Evolutionary conservation across 2,329 filamentous ascomycete species (phyloP).

Genomic region (Cladophialophora psammophila): DNA sequence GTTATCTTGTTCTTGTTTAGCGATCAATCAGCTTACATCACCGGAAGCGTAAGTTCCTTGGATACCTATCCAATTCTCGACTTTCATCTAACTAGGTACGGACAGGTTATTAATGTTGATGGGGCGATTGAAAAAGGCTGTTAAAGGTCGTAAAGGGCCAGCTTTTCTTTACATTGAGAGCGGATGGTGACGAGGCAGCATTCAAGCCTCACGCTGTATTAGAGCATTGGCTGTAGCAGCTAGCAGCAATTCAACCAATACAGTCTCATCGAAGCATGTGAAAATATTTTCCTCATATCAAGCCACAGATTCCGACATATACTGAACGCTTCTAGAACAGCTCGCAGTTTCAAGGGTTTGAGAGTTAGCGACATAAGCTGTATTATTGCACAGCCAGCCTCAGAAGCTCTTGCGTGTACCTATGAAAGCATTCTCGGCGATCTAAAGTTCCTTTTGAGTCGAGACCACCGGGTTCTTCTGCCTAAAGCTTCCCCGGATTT

Average conservation of each 20-base stretch:
- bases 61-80: background rate
- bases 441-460: background rate
- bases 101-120: conserved; percentile 1
- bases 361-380: too few species aligned
- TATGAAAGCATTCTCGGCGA: background rate
- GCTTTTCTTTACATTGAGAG: background rate
- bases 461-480: background rate
- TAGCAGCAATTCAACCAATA: background rate
- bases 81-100: background rate
- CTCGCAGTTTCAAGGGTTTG: too few species aligned
- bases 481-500: background rate
- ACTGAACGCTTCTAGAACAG: background rate
- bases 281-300: background rate
- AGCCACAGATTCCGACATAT: background rate
- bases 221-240: background rate
- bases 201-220: background rate
- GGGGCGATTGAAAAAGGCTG: conserved; percentile 8
- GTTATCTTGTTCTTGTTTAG: conserved; percentile 17
- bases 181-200: background rate
- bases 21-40: conserved; percentile 8
- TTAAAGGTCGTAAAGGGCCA: background rate
- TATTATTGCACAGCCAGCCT: background rate
- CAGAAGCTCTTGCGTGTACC: background rate
- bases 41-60: background rate
- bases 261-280: background rate